Evolutionary conservation across 2,329 filamentous ascomycete species (phyloP), one percentile per base, ranked within the genome.

Genomic region (Clonostachys sp.): DNA sequence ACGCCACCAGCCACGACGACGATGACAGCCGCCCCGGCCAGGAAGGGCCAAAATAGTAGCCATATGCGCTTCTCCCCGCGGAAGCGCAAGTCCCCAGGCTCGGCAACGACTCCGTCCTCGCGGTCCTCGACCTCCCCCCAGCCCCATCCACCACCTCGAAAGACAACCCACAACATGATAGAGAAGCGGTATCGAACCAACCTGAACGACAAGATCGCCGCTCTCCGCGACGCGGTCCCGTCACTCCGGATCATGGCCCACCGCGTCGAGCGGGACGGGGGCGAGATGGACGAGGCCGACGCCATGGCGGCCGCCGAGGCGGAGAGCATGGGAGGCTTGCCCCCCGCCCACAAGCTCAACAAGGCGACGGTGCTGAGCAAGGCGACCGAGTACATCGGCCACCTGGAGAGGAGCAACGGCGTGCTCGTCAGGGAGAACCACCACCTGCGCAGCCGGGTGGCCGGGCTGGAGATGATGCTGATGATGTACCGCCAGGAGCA

Each of bases 121-220:
- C 59, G 53, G 57, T 44, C 43, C 5, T 16, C 43, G 5, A 36
- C 43, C n/a, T 30, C 43, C 57, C 61, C 4, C 55, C 60, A 58
- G 38, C 59, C 60, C 51, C 52, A 58, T 54, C 54, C 59, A 30
- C 56, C 57, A 33, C 58, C 62, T 47, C 36, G 95, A 75, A 96
- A 95, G 76, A 91, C 90, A 17, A 89, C 91, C 1, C 91, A 96
- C 68, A 96, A 96, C 67, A 91, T 96, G 77, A 95, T 96, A 53
- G 91, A 96, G 71, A 96, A 95, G 75, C 78, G 91, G 53, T 96
- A 96, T 65, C 84, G 91, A 57, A 95, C 89, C 45, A 96, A 96
- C 58, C 75, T 96, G 48, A 96, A 96, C 62, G 91, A 96, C 63
- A 96, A 96, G 72, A 96, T 96, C 58, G 86, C 89, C 45, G 89